Base-by-base conservation (phyloP, 306 rosid genomes). In the Betula pendula region DNA sequence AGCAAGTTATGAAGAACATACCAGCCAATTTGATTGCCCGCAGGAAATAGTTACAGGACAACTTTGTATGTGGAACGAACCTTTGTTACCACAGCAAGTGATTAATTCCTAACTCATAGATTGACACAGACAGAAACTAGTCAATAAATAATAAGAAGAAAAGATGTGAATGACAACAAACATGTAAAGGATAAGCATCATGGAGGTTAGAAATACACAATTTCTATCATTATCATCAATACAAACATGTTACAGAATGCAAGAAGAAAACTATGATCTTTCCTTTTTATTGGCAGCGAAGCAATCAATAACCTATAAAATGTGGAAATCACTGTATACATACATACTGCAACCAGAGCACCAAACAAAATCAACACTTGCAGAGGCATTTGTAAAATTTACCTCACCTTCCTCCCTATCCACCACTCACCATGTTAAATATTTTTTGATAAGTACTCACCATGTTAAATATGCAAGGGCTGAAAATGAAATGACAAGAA, bases 51-150 rank as follows among this genome's bases (percentile, higher is more conserved):
- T 19, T 8, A 44, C 25, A 65, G 4, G 14, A 22, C 44, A 33
- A 66, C 25, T 24, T 24, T 9, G 29, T 20, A 10, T n/a, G 33
- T 56, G 33, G 15, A 38, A 66, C 25, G 25, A 8, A 19, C 25
- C 62, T 29, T 4, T 35, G 14, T 29, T 53, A 24, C 62, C 53
- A 38, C 43, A 59, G 31, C 62, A 63, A 51, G 29, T 38, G 43
- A 11, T 45, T 75, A 67, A 55, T 71, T 76, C 75, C 77, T 3
- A 50, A 42, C 58, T 50, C 24, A 42, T 58, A 24, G 29, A 80
- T 49, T 40, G 20, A 74, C 38, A 74, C 19, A 2, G 43, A 14
- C 31, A 17, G 50, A 56, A 13, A 40, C 40, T n/a, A 66, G 19
- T 10, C 40, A n/a, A 12, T 5, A 27, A 31, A 29, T 60, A 60